Evolutionary conservation across 306 rosid species (phyloP).

Genomic region (Chamaecrista fasciculata): DNA sequence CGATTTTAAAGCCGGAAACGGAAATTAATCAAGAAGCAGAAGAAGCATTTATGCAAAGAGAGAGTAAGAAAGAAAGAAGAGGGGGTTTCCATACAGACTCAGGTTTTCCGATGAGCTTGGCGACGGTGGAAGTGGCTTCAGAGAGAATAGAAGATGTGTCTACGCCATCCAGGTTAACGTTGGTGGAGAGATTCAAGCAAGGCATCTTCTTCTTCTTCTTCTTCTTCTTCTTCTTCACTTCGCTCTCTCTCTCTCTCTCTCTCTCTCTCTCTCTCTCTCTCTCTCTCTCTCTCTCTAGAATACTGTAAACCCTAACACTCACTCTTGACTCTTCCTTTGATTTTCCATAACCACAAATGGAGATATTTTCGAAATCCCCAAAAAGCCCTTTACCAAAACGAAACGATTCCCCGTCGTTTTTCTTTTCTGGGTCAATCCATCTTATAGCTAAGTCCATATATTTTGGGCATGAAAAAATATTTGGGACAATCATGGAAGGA

Average conservation of each 20-base stretch:
- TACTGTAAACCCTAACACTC: neutral
- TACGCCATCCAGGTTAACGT: conserved; percentile 54
- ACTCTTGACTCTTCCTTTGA: neutral
- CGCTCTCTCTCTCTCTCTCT: neutral
- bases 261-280: neutral
- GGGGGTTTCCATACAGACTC: conserved; percentile 41
- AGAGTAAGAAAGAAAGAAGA: neutral
- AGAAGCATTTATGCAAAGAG: neutral
- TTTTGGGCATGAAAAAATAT: too few relatives aligned
- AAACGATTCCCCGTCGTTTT: too few relatives aligned
- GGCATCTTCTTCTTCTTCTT: conserved; percentile 45
- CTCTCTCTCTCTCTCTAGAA: neutral
- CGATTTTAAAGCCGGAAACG: neutral
- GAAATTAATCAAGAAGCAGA: neutral
- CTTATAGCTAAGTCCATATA: too few relatives aligned
- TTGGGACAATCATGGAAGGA: too few relatives aligned
- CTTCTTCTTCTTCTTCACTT: neutral
- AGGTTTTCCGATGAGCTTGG: conserved; percentile 58
- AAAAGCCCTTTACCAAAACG: neutral
- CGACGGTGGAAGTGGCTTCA: conserved; percentile 66
- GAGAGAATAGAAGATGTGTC: conserved; percentile 35
- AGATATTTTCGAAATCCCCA: neutral
- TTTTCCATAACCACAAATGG: neutral
- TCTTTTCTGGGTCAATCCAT: too few relatives aligned
- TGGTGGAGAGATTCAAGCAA: conserved; percentile 66